These are phyloP conservation scores for Aspergillus ochraceus DNA, from an alignment of 2,329 filamentous ascomycete genomes.

Conservation along the genomic window DNA sequence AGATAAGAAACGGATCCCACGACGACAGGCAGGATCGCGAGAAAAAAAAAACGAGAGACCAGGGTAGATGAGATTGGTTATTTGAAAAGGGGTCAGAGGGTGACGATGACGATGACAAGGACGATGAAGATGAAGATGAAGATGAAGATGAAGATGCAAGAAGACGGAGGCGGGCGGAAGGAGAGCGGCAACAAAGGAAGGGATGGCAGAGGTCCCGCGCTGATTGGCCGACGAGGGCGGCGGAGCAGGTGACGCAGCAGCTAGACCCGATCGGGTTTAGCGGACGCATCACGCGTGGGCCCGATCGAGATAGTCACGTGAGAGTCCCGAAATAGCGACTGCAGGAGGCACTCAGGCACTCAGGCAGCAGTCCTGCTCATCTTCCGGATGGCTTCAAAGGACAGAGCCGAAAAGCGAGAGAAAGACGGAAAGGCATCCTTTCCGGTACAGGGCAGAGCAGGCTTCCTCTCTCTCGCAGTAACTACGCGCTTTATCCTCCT, in stretches of 20 bases:
- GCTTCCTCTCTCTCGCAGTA: too few relatives aligned
- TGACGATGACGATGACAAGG: neutral
- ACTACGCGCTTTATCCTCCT: neutral
- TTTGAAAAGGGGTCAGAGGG: neutral
- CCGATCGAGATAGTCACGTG: neutral
- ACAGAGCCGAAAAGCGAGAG: too few relatives aligned
- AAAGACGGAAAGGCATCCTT: too few relatives aligned
- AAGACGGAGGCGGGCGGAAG: neutral
- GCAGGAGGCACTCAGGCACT: too few relatives aligned
- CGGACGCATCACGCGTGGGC: neutral
- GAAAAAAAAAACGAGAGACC: slow-evolving; percentile 5
- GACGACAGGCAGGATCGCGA: neutral
- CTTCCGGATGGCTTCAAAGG: too few relatives aligned
- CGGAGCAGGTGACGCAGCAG: slow-evolving; percentile 7
- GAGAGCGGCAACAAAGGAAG: neutral
- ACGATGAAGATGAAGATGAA: slow-evolving; percentile 3
- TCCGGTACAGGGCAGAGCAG: too few relatives aligned
- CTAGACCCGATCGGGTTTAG: neutral
- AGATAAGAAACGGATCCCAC: slow-evolving; percentile 12
- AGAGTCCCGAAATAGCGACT: neutral
- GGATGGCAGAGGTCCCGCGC: neutral
- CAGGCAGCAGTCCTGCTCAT: too few relatives aligned
- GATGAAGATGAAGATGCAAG: slow-evolving; percentile 1
- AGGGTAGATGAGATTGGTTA: neutral
- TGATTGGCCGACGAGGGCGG: slow-evolving; percentile 1